Evolutionary conservation across 1,284 basidiomycete species (phyloP), one percentile per base, ranked within the genome.

Genomic region (Naganishia liquefaciens): DNA sequence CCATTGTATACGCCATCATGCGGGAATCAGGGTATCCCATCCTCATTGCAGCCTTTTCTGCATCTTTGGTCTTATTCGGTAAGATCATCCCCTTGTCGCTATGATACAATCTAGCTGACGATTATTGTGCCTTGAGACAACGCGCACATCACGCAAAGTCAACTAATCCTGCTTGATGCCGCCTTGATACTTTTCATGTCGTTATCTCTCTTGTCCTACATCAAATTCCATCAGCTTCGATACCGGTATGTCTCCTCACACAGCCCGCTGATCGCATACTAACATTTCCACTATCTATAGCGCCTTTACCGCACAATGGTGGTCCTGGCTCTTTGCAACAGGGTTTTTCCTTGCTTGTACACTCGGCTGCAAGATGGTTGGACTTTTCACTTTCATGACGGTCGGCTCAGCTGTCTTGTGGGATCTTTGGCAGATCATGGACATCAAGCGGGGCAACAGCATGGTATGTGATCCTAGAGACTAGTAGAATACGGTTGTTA

Each of bases 301-400:
- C 73, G 89, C 92, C 74, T 97, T 94, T 77, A 84, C 90, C 0
- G 80, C 82, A 0, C 84, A 87, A 68, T 99, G 96, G 96, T 99
- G 94, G 93, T 84, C 84, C 52, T 99, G 96, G 96, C 83, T 99
- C 50, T 76, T 90, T 43, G 84, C 89, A 1, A 98, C 96, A 1
- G 96, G 96, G 40, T 83, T 90, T 54, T 92, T 89, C 76, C 90
- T 99, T 83, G 93, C 93, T 37, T 90, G 93, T 76, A 93, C 94
- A 2, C 90, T 97, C 83, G 93, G 91, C 21, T 96, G 95, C 77
- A 99, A 99, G 81, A 95, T 99, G 81, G 97, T 98, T 71, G 96
- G 96, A 55, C 83, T 99, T 63, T 84, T 99, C 68, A 94, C 93
- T 0, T 97, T 99, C 68, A 70, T 87, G 52, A 87, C 91, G 21